These are phyloP conservation scores for Taphrina sp. DNA, from an alignment of 1,139 yeast genomes.

Conservation along the genomic window DNA sequence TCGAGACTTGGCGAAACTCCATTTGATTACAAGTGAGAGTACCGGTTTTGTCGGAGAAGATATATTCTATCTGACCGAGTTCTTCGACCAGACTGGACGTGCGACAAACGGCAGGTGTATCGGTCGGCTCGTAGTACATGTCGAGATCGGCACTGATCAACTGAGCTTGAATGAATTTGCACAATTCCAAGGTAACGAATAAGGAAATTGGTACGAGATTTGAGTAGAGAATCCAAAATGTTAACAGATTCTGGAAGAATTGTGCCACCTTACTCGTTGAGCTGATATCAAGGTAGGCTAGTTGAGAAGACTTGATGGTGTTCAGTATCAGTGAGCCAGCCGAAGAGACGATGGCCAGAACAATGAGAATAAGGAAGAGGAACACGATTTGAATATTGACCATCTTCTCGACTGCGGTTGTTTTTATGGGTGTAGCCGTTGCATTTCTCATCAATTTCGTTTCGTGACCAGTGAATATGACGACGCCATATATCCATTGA, in stretches of 20 bases:
- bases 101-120: conserved; percentile 91
- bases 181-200: conserved; percentile 91
- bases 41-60: conserved; percentile 95
- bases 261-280: conserved; percentile 67
- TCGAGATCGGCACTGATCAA: conserved; percentile 93
- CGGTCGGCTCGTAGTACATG: conserved; percentile 80
- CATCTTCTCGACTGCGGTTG: conserved; percentile 95
- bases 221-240: conserved; percentile 94
- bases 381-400: conserved; percentile 90
- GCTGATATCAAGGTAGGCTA: conserved; percentile 59
- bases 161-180: conserved; percentile 91
- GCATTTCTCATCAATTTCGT: conserved; percentile 98
- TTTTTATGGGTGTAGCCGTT: conserved; percentile 94
- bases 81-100: conserved; percentile 96
- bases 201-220: conserved; percentile 85
- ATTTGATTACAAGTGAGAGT: conserved; percentile 90
- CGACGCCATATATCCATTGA: conserved; percentile 91
- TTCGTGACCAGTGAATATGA: conserved; percentile 95
- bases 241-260: conserved; percentile 81
- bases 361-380: conserved; percentile 72
- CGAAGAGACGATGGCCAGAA: conserved; percentile 74
- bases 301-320: conserved; percentile 48
- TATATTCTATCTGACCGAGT: conserved; percentile 90
- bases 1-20: conserved; percentile 94
- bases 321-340: conserved; percentile 81